Evolutionary conservation across 768 basidiomycete genomes (phyloP).

Genomic region (Tephrocybe sp.): DNA sequence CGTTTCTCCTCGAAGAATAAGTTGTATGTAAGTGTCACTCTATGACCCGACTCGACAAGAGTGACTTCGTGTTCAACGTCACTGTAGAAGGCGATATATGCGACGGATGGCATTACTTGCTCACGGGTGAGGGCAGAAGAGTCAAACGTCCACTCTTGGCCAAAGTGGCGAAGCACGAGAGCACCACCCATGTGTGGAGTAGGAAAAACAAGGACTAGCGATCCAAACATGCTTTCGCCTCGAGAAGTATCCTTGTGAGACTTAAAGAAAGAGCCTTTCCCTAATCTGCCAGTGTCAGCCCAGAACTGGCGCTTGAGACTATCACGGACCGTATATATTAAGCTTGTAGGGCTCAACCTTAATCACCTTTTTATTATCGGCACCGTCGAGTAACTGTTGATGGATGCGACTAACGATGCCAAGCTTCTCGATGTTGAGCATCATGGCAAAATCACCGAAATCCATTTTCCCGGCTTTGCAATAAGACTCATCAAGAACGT

Average conservation of each 20-base stretch:
- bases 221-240: slow-evolving; percentile 45
- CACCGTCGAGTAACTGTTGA: slow-evolving; percentile 14
- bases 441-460: slow-evolving; percentile 29
- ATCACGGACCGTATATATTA: slow-evolving; percentile 36
- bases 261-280: slow-evolving; percentile 48
- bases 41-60: slow-evolving; percentile 33
- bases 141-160: slow-evolving; percentile 36
- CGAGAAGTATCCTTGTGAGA: slow-evolving; percentile 50
- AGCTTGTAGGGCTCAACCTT: slow-evolving; percentile 34
- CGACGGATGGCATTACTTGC: slow-evolving; percentile 24
- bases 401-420: slow-evolving; percentile 4
- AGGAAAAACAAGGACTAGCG: slow-evolving; percentile 52
- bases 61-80: slow-evolving; percentile 43
- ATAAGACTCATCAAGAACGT: slow-evolving; percentile 44
- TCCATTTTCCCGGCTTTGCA: slow-evolving; percentile 49
- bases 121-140: slow-evolving; percentile 11
- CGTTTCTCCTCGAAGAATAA: slow-evolving; percentile 28
- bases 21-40: slow-evolving; percentile 44
- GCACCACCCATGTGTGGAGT: slow-evolving; percentile 45
- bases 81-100: too few relatives aligned
- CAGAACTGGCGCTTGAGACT: too few relatives aligned
- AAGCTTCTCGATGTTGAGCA: slow-evolving; percentile 22
- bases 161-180: slow-evolving; percentile 34
- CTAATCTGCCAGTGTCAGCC: slow-evolving; percentile 18
- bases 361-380: slow-evolving; percentile 17